Evolutionary conservation across 208 protist species (phyloP).

Genomic region (Crithidia fasciculata): DNA sequence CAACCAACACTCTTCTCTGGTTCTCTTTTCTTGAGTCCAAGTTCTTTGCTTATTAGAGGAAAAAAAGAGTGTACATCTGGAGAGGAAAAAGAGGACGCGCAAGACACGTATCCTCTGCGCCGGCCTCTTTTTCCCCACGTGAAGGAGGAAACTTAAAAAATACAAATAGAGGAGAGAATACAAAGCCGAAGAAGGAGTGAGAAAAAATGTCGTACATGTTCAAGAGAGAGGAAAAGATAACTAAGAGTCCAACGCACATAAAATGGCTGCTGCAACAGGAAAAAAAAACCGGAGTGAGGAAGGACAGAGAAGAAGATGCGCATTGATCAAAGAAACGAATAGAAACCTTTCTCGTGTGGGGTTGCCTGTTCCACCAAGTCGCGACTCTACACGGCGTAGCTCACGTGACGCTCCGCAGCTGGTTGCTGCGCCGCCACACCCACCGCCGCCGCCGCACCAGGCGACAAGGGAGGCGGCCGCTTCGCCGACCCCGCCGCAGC

Average conservation of each 20-base stretch:
- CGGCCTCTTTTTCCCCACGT: no score
- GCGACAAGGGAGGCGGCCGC: slow-evolving; percentile 19
- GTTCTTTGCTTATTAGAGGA: no score
- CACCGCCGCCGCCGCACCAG: slow-evolving; percentile 34
- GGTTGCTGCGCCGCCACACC: slow-evolving; percentile 14
- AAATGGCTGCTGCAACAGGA: not conserved
- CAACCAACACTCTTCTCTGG: not conserved
- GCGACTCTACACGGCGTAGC: slow-evolving; percentile 24
- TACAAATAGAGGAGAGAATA: no score
- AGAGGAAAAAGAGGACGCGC: no score
- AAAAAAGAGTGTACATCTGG: no score
- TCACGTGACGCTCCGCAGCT: slow-evolving; percentile 13
- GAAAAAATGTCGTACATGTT: not conserved
- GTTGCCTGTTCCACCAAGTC: not conserved
- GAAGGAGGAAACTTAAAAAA: not conserved
- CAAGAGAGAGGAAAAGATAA: slow-evolving; percentile 21
- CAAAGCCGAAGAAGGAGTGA: not conserved
- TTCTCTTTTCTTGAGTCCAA: not conserved
- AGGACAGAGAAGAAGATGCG: slow-evolving; percentile 5
- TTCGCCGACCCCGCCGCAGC: slow-evolving; percentile 15
- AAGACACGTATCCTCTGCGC: no score
- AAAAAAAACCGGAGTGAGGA: not conserved
- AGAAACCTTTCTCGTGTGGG: no score
- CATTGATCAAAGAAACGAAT: no score
- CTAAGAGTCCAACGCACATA: not conserved